phyloP scores from a whole-genome alignment of 371 early-diverging fungal genomes.

The Syncephalastrum monosporum region DNA sequence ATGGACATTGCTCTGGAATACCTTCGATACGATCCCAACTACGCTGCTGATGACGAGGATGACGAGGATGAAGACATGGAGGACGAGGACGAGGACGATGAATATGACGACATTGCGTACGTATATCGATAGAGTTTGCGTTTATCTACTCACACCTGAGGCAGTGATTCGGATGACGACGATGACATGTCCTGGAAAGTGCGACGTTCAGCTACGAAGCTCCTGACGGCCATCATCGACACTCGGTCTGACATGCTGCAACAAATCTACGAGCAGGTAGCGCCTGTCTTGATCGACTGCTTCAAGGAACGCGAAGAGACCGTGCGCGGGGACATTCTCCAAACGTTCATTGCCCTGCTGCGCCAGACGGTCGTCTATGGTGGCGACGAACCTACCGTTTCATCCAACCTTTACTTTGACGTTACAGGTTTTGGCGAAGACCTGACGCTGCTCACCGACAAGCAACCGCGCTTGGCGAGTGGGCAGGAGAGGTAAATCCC shows the following conservation, averaged over 20 bases:
- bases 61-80: conserved; percentile 70
- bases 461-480: background rate
- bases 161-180: conserved; percentile 69
- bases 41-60: conserved; percentile 78
- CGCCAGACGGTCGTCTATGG: conserved; percentile 69
- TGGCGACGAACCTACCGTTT: conserved; percentile 22
- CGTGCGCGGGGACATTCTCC: conserved; percentile 84
- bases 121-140: background rate
- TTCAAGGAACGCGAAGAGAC: conserved; percentile 93
- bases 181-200: conserved; percentile 93
- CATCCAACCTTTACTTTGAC: conserved; percentile 20
- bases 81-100: conserved; percentile 75
- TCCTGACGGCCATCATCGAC: conserved; percentile 75
- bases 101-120: conserved; percentile 67
- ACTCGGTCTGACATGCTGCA: conserved; percentile 69
- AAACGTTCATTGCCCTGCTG: conserved; percentile 73
- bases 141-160: background rate
- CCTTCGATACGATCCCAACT: conserved; percentile 89
- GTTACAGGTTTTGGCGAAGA: conserved; percentile 23
- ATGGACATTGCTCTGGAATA: conserved; percentile 65
- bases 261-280: conserved; percentile 64
- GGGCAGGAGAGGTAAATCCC: too few species aligned
- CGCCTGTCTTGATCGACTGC: conserved; percentile 72
- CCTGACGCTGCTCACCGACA: conserved; percentile 9
- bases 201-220: conserved; percentile 81